phyloP scores from a whole-genome alignment of 345 rosid species.

The Hevea brasiliensis region DNA sequence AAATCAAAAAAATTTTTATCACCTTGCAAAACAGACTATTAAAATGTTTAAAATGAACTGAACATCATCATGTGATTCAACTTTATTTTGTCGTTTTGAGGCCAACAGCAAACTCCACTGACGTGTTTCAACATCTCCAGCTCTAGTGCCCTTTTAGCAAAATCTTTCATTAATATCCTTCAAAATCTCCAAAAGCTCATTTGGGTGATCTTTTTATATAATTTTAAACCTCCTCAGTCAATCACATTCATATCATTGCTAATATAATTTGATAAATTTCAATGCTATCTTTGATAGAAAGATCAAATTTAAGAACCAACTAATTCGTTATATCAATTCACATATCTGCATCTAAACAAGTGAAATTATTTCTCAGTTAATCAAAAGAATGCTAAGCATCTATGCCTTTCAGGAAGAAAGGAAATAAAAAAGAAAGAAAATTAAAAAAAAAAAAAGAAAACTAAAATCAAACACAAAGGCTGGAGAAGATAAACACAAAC shows the following conservation, averaged over 20 bases:
- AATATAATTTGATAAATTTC: background rate
- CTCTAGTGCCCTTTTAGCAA: constrained; percentile 18
- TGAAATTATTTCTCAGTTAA: constrained; percentile 17
- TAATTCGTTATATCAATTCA: constrained; percentile 15
- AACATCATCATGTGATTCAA: constrained; percentile 23
- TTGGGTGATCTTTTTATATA: constrained; percentile 15
- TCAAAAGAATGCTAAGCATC: constrained; percentile 39
- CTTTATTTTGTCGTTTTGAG: constrained; percentile 27
- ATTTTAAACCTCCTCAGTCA: constrained; percentile 13
- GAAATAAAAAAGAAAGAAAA: background rate
- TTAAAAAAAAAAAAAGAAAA: background rate
- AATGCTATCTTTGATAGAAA: background rate
- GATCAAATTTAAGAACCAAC: constrained; percentile 5
- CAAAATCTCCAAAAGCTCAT: constrained; percentile 25
- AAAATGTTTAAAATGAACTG: constrained; percentile 16
- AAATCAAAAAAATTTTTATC: too few species aligned
- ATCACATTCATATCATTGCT: background rate
- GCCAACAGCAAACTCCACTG: constrained; percentile 32
- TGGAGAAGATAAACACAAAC: background rate
- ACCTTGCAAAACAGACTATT: too few species aligned
- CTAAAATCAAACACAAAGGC: background rate
- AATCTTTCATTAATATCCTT: constrained; percentile 34
- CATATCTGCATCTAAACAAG: constrained; percentile 25
- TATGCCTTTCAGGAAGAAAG: constrained; percentile 39
- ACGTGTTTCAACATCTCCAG: constrained; percentile 20